Percentiles rank a stretch among this genome's conserved stretches.
Conservation (phyloP, 1,284 basidiomycete species). For the Cystobasidium slooffiae region DNA sequence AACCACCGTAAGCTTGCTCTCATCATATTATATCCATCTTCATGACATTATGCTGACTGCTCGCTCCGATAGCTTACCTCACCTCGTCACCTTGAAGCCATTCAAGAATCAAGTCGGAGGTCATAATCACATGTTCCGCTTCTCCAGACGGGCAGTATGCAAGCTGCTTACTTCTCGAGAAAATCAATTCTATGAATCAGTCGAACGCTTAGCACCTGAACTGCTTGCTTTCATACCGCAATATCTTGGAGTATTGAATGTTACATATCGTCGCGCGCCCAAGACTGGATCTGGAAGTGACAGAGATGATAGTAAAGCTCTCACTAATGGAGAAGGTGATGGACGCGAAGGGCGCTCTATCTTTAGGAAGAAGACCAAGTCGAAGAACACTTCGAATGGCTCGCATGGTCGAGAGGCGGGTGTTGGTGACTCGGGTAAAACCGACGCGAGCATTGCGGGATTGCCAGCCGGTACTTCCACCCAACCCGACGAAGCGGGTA, state of each 20-base stretch:
- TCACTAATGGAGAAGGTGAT: conserved; percentile 23
- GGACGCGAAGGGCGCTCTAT: conserved; percentile 25
- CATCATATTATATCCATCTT: background rate
- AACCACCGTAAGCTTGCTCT: conserved; percentile 28
- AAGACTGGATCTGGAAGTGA: conserved; percentile 38
- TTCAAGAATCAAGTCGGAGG: conserved; percentile 98
- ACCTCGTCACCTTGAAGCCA: conserved; percentile 80
- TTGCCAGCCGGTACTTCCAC: conserved; percentile 3
- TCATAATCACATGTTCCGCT: conserved; percentile 96
- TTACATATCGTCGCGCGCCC: conserved; percentile 72
- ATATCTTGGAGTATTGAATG: conserved; percentile 97
- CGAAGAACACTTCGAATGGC: background rate
- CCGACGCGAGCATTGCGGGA: conserved; percentile 6
- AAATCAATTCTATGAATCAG: conserved; percentile 97
- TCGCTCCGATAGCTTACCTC: conserved; percentile 16
- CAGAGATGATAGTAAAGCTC: background rate
- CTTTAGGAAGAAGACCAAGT: conserved; percentile 40
- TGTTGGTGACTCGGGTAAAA: background rate
- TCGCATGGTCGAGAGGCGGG: background rate
- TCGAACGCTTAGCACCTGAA: conserved; percentile 88
- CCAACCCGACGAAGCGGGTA: conserved; percentile 46
- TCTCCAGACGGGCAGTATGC: conserved; percentile 96
- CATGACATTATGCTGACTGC: background rate
- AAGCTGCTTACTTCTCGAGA: conserved; percentile 82
- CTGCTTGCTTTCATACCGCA: conserved; percentile 91